Evolutionary conservation across 371 early-diverging fungal genomes (phyloP).

Genomic region (Mortierella sp.): DNA sequence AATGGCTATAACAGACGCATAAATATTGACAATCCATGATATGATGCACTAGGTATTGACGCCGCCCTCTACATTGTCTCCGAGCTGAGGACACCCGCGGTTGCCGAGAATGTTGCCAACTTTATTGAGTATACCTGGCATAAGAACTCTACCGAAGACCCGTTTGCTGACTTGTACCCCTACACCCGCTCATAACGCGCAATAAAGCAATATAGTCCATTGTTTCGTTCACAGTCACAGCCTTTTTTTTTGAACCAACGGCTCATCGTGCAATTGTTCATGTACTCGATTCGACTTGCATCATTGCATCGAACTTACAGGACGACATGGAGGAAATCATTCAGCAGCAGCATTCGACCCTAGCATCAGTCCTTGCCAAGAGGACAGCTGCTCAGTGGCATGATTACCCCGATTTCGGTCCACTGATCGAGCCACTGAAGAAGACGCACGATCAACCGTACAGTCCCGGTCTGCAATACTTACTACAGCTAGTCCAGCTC

Average conservation of each 20-base stretch:
- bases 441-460: conserved; percentile 14
- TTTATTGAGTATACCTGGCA: conserved; percentile 52
- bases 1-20: too few species aligned
- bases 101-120: conserved; percentile 24
- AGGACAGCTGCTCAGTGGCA: conserved; percentile 40
- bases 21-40: not conserved
- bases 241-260: too few species aligned
- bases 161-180: conserved; percentile 50
- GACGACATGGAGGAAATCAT: conserved; percentile 23
- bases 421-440: conserved; percentile 20
- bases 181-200: conserved; percentile 28
- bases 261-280: too few species aligned
- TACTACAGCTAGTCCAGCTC: conserved; percentile 24
- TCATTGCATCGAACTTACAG: too few species aligned
- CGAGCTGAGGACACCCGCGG: conserved; percentile 14
- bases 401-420: conserved; percentile 30
- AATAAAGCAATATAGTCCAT: too few species aligned
- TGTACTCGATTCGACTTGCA: too few species aligned
- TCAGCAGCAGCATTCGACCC: conserved; percentile 18
- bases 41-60: conserved; percentile 29
- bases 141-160: conserved; percentile 34
- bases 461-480: conserved; percentile 3
- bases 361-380: conserved; percentile 33
- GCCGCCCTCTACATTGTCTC: conserved; percentile 43
- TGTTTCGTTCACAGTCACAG: not conserved